phyloP scores from a whole-genome alignment of 2,329 filamentous ascomycete species.

The Sarocladium brachiariae region DNA sequence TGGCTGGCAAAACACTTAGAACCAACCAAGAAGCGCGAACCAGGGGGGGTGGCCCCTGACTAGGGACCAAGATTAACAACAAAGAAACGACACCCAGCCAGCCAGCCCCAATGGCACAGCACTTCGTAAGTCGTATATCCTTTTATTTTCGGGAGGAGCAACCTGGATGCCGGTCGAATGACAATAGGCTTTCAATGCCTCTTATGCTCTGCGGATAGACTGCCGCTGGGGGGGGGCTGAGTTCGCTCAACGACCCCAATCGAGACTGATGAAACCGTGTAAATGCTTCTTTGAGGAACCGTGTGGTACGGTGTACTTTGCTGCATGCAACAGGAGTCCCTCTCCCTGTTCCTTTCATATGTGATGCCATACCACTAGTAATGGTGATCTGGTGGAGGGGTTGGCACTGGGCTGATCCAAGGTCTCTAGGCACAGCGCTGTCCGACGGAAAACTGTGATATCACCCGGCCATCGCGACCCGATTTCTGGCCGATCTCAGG shows the following conservation, averaged over 20 bases:
- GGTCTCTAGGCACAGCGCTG: no score
- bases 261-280: no score
- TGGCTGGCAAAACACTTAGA: background rate
- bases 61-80: background rate
- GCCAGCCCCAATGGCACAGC: background rate
- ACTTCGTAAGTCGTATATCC: no score
- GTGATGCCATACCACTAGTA: background rate
- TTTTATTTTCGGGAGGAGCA: no score
- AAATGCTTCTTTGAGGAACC: no score
- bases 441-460: background rate
- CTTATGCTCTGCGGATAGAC: no score
- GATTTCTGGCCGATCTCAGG: background rate
- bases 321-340: no score
- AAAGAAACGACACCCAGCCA: background rate
- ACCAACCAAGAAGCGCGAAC: conserved; percentile 2
- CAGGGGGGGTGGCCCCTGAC: conserved; percentile 2
- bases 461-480: background rate
- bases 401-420: background rate
- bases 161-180: background rate
- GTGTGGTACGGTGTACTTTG: no score
- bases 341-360: background rate
- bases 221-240: no score
- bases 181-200: conserved; percentile 6
- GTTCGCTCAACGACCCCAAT: no score
- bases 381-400: background rate